Base-by-base conservation (phyloP, 805 yeast species). In the Wickerhamomyces strasburgensis region DNA sequence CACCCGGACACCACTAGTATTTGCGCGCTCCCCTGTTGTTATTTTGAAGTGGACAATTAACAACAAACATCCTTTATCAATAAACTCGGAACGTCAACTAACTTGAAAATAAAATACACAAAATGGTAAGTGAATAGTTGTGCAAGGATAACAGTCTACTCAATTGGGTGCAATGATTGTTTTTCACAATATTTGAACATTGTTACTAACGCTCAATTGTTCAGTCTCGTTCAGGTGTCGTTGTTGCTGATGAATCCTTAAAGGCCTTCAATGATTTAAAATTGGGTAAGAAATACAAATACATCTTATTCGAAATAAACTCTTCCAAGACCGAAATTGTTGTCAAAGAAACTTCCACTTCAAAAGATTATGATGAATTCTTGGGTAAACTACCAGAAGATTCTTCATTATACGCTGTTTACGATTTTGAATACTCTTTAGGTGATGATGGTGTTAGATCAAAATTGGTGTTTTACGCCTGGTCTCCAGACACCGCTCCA, bases 401-500 rank as follows among this genome's bases (percentile, higher is more conserved):
- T 62, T 96, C 90, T 61, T 87, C 97, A 69, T 80, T 89, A 65
- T 93, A 93, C 64, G 98, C 98, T 43, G 80, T 93, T 39, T 93
- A 87, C 69, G 98, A 90, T 69, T 90, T 93, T 56, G 97, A 90
- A 70, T 93, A 89, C 67, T 95, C 88, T 65, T 70, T 86, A 43
- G 78, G 76, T 35, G 89, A 87, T 54, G 98, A 90, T 67, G 98
- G 98, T 62, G 88, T 87, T 75, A 84, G 95, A 73, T 76, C 80
- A 49, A 80, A 78, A 63, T 73, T 78, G 46, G 70, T 77, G 30
- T 68, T 78, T 70, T 66, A 68, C 72, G 84, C 93, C 51, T 93
- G 98, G 98, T 80, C 97, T 46, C 98, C 98, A 57, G 98, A 93
- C 62, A 86, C 95, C 45, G 96, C 98, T 38, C 87, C 93, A 45